phyloP scores from a whole-genome alignment of 139 green algal genomes.

The Eudorina sp. region DNA sequence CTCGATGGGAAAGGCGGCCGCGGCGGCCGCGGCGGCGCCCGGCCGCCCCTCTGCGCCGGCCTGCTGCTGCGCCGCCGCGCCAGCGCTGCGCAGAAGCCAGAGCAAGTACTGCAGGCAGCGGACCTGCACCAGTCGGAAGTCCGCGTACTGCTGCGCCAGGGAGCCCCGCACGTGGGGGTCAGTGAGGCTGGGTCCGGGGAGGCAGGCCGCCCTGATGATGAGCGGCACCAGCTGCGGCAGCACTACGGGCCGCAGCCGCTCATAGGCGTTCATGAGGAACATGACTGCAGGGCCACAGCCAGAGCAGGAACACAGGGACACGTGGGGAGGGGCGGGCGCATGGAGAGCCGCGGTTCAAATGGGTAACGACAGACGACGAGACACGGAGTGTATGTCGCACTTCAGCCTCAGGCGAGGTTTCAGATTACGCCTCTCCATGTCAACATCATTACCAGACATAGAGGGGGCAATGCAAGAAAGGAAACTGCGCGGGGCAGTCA shows the following conservation, averaged over 20 bases:
- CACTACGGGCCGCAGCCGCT: constrained; percentile 52
- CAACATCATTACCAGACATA: too few species aligned
- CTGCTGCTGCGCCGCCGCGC: neutral
- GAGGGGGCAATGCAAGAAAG: too few species aligned
- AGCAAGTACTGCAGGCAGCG: constrained; percentile 38
- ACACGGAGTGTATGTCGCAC: too few species aligned
- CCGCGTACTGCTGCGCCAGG: constrained; percentile 47
- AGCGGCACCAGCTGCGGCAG: constrained; percentile 68
- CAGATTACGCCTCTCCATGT: too few species aligned
- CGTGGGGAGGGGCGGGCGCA: too few species aligned
- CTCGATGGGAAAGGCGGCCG: constrained; percentile 42
- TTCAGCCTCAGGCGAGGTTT: too few species aligned
- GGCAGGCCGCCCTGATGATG: constrained; percentile 74
- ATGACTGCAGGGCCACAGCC: too few species aligned
- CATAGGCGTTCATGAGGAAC: constrained; percentile 88
- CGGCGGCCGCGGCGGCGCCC: neutral
- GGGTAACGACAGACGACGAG: too few species aligned
- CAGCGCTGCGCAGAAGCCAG: constrained; percentile 7
- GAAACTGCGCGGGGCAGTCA: too few species aligned
- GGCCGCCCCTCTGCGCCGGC: neutral
- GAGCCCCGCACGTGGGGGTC: constrained; percentile 43
- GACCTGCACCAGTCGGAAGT: constrained; percentile 49
- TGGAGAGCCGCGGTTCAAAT: too few species aligned
- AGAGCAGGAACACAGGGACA: too few species aligned
- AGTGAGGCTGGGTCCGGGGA: constrained; percentile 55